Percentiles rank a stretch among this genome's conserved stretches.
Conservation (phyloP, 352 stramenopile genomes). For the Thalassiosira mediterranea region DNA sequence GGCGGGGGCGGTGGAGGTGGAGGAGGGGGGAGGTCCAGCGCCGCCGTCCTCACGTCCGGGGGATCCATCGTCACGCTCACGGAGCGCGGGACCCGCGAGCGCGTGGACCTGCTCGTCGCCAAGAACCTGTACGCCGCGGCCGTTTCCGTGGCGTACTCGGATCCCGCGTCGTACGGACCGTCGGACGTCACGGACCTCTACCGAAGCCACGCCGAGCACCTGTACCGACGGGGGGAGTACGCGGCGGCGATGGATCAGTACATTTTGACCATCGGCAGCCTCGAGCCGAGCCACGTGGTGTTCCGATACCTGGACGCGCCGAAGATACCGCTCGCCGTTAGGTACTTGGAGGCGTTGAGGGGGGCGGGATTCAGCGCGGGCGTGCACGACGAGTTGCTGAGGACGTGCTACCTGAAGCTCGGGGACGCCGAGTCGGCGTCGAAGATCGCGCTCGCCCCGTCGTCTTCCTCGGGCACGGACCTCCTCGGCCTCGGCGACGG, state of each 20-base stretch:
- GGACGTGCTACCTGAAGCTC: constrained; percentile 82
- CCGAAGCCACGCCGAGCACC: constrained; percentile 93
- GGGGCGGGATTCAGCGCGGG: constrained; percentile 54
- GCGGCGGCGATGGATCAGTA: constrained; percentile 96
- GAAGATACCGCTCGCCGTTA: constrained; percentile 94
- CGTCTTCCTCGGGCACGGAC: constrained; percentile 20
- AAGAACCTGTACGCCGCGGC: constrained; percentile 98
- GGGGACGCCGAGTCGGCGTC: constrained; percentile 71
- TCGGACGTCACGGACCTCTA: constrained; percentile 96
- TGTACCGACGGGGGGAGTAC: constrained; percentile 97
- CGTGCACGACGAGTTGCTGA: constrained; percentile 79
- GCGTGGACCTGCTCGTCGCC: constrained; percentile 95
- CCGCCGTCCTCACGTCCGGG: constrained; percentile 75
- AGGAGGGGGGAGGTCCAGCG: constrained; percentile 67
- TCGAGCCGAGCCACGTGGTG: constrained; percentile 98
- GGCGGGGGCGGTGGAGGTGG: constrained; percentile 64
- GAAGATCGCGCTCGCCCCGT: constrained; percentile 57
- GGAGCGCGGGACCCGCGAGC: constrained; percentile 94
- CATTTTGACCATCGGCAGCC: constrained; percentile 93
- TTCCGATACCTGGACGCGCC: constrained; percentile 96
- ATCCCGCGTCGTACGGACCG: constrained; percentile 88
- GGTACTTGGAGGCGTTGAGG: constrained; percentile 91
- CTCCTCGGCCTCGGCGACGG: constrained; percentile 44
- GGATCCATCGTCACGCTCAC: constrained; percentile 90
- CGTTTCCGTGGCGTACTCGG: constrained; percentile 93